Conservation (phyloP, 176 grass and related monocot genomes). For the Hyparrhenia diplandra region DNA sequence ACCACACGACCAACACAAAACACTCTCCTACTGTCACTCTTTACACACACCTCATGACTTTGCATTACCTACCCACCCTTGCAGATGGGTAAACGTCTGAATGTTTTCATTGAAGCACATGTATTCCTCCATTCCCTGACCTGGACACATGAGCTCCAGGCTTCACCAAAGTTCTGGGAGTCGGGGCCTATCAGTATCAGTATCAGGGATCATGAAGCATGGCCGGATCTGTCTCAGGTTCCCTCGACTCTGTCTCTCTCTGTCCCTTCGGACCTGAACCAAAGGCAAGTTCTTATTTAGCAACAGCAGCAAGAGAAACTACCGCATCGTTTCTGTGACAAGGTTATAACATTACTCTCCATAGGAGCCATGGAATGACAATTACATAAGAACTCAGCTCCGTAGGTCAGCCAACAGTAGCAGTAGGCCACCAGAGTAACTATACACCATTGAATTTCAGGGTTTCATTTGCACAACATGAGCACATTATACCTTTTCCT, state of each 20-base stretch:
- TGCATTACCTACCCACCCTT: not conserved
- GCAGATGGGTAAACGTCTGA: not conserved
- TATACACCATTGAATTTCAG: not conserved
- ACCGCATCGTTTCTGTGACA: not conserved
- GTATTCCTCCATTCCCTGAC: not conserved
- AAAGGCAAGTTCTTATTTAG: not conserved
- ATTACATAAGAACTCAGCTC: not conserved
- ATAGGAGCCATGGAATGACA: not conserved
- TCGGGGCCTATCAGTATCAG: no score
- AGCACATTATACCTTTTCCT: conserved; percentile 16
- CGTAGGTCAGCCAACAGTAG: not conserved
- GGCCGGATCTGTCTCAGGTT: conserved; percentile 29
- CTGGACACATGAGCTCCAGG: no score
- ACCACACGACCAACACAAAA: not conserved
- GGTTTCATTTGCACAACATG: not conserved
- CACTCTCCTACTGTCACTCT: not conserved
- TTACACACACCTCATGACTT: conserved; percentile 9
- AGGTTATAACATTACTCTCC: not conserved
- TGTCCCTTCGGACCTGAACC: conserved; percentile 23
- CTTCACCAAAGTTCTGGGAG: no score
- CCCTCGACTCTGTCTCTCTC: not conserved
- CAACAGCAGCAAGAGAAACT: not conserved
- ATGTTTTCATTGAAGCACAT: not conserved
- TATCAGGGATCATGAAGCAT: not conserved
- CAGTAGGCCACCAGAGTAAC: not conserved